Conservation (phyloP, 169 alveolate genomes). For the Plasmodium coatneyi region DNA sequence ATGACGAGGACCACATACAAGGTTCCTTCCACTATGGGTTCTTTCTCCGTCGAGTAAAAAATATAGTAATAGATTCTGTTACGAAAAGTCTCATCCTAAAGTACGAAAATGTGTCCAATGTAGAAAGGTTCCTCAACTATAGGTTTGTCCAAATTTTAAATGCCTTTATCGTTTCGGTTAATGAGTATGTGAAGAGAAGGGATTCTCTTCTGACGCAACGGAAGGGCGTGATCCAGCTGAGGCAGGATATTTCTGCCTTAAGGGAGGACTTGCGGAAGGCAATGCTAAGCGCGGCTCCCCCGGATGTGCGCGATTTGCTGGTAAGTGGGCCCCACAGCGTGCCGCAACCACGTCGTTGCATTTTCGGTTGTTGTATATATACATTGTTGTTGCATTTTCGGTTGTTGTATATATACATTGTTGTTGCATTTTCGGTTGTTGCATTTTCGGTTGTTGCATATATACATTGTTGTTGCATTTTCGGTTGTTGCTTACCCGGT, state of each 20-base stretch:
- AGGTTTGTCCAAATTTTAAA: conserved; percentile 2
- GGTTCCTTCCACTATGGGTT: conserved; percentile 4
- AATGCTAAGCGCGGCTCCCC: background rate
- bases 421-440: background rate
- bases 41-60: background rate
- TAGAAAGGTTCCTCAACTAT: conserved; percentile 23
- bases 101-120: conserved; percentile 60
- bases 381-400: no score
- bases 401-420: no score
- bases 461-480: no score
- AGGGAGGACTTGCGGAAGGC: background rate
- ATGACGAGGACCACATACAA: conserved; percentile 9
- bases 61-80: background rate
- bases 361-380: no score
- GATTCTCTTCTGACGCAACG: background rate
- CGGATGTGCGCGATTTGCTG: background rate
- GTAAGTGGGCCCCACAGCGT: background rate
- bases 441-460: background rate
- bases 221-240: background rate
- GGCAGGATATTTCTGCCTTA: background rate
- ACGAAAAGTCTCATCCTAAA: conserved; percentile 25
- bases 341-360: background rate
- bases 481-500: background rate
- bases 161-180: conserved; percentile 10
- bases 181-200: conserved; percentile 30